phyloP scores from a whole-genome alignment of 202 grass and related monocot species.

The Carex sylvatica region DNA sequence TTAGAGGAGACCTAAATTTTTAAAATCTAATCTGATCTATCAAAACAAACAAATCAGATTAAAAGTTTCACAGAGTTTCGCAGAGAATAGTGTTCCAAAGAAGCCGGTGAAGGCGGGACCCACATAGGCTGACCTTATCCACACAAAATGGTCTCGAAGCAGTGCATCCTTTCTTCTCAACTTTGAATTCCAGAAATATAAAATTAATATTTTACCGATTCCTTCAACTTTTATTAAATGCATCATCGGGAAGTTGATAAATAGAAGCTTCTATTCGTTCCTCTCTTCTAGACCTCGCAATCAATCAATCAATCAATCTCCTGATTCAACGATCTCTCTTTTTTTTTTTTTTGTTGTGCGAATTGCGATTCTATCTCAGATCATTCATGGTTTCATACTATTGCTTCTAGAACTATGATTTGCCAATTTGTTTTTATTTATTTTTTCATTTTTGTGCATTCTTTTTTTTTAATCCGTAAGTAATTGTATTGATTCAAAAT shows the following conservation, averaged over 20 bases:
- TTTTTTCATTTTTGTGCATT: not conserved
- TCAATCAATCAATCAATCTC: not conserved
- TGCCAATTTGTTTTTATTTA: not conserved
- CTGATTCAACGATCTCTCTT: not conserved
- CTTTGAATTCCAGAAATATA: not conserved
- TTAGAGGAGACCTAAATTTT: too few species aligned
- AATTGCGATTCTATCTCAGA: not conserved
- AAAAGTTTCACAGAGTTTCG: too few species aligned
- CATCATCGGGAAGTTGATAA: not conserved
- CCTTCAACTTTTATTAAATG: conserved; percentile 7
- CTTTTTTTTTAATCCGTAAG: too few species aligned
- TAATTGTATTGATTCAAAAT: too few species aligned
- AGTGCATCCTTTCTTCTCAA: not conserved
- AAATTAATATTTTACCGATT: not conserved
- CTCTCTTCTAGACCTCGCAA: not conserved
- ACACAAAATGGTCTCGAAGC: conserved; percentile 9
- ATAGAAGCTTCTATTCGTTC: conserved; percentile 18
- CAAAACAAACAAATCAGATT: too few species aligned
- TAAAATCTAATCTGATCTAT: too few species aligned
- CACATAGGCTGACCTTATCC: conserved; percentile 22
- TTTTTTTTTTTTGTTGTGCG: not conserved
- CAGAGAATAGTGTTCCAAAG: too few species aligned
- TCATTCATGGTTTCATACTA: not conserved
- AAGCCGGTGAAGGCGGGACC: not conserved
- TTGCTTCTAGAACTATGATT: not conserved